A percentile compares a stretch with the other conserved stretches of the same genome.
Evolutionary conservation across 106 monocot genomes (phyloP).

Genomic region (Allium cepa): DNA sequence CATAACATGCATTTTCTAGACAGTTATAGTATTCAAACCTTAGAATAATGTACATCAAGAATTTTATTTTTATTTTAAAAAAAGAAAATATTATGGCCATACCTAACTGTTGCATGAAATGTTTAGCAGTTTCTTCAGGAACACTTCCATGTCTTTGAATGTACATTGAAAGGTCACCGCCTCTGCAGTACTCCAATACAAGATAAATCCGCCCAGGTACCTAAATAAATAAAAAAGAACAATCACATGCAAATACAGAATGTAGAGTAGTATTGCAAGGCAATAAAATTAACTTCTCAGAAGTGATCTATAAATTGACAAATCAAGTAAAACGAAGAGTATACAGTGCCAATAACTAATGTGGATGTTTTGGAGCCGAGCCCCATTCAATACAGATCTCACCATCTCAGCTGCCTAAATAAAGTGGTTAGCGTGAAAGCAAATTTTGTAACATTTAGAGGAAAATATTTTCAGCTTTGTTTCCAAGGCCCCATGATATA

Average conservation of each 20-base stretch:
- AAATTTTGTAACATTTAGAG: too few relatives aligned
- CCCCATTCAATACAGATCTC: too few relatives aligned
- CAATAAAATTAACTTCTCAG: too few relatives aligned
- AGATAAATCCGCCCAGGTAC: constrained; percentile 63
- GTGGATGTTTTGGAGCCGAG: too few relatives aligned
- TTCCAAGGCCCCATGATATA: too few relatives aligned
- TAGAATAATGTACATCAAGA: background rate
- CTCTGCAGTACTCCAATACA: constrained; percentile 84
- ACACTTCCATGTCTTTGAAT: constrained; percentile 64
- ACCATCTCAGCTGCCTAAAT: too few relatives aligned
- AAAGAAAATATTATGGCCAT: constrained; percentile 5
- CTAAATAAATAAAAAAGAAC: constrained; percentile 13
- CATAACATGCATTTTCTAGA: background rate
- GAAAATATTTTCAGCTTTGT: too few relatives aligned
- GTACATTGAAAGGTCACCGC: constrained; percentile 79
- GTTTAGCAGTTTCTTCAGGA: constrained; percentile 71
- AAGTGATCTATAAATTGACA: too few relatives aligned
- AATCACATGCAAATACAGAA: background rate
- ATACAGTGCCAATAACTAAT: too few relatives aligned
- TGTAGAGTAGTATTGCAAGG: too few relatives aligned
- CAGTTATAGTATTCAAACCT: background rate
- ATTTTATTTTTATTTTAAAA: background rate
- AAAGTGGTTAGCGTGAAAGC: too few relatives aligned
- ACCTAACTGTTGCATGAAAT: constrained; percentile 96
- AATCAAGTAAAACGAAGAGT: too few relatives aligned